Evolutionary conservation across 1,284 basidiomycete genomes (phyloP).

Genomic region (Salmacisia buchloeana): DNA sequence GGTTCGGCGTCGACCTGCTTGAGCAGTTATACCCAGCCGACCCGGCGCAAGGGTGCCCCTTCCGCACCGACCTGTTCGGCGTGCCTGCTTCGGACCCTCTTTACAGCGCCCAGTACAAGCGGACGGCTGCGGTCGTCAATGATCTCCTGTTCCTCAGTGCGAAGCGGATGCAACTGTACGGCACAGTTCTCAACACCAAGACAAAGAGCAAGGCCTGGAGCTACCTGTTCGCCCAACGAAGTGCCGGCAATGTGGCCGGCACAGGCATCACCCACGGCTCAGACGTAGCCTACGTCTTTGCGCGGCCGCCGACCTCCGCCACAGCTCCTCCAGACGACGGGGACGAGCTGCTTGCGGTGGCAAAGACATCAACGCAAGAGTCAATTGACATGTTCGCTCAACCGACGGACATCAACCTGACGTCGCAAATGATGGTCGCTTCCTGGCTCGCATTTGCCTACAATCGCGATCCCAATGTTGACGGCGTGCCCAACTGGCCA

Average conservation of each 20-base stretch:
- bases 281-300: not conserved
- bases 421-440: constrained; percentile 2
- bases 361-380: not conserved
- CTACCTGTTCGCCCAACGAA: not conserved
- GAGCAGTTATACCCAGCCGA: constrained; percentile 18
- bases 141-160: not conserved
- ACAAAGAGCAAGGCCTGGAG: constrained; percentile 1
- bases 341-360: not conserved
- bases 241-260: not conserved
- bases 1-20: constrained; percentile 15
- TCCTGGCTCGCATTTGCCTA: constrained; percentile 1
- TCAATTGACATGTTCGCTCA: not conserved
- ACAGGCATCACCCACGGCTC: not conserved
- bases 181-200: not conserved
- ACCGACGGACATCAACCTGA: not conserved
- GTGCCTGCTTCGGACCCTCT: not conserved
- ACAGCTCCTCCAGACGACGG: not conserved
- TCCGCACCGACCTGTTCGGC: constrained; percentile 11
- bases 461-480: not conserved
- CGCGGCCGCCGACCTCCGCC: not conserved
- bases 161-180: constrained; percentile 6
- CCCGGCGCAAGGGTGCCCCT: constrained; percentile 21
- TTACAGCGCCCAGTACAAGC: not conserved
- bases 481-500: constrained; percentile 6
- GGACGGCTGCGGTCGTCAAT: not conserved